phyloP scores from a whole-genome alignment of 176 grass and related monocot species.

The Bolboschoenus planiculmis region DNA sequence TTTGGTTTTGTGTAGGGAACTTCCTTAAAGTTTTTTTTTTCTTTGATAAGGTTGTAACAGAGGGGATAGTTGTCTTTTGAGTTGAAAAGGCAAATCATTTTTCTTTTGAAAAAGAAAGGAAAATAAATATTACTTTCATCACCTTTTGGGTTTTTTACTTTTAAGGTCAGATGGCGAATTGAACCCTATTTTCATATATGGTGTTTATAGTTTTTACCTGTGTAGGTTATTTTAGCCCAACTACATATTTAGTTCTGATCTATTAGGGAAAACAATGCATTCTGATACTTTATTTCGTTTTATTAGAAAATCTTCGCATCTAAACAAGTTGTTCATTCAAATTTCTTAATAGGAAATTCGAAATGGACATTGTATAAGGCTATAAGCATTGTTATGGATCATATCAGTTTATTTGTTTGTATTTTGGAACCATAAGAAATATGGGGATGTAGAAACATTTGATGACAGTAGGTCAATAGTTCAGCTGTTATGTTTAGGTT shows the following conservation, averaged over 20 bases:
- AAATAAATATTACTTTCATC: background rate
- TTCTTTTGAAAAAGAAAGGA: background rate
- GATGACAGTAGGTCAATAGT: no score
- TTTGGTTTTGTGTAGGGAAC: background rate
- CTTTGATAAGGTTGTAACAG: background rate
- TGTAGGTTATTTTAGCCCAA: background rate
- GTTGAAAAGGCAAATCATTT: background rate
- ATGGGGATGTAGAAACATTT: background rate
- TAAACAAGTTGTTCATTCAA: background rate
- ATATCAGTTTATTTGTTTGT: background rate
- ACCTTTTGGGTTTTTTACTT: background rate
- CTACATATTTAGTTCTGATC: background rate
- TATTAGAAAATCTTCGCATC: background rate
- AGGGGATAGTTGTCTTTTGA: background rate
- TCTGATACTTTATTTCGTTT: background rate
- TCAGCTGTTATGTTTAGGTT: no score
- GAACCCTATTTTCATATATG: background rate
- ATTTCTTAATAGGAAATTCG: background rate
- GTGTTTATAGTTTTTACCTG: background rate
- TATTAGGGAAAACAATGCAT: background rate
- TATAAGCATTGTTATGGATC: background rate
- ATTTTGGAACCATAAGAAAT: background rate
- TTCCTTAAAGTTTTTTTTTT: background rate
- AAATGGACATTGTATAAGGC: background rate
- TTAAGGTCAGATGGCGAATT: background rate